Percentiles rank a stretch among this genome's conserved stretches.
phyloP scores from a whole-genome alignment of 495 filamentous ascomycete genomes.

The Amorphotheca resinae region DNA sequence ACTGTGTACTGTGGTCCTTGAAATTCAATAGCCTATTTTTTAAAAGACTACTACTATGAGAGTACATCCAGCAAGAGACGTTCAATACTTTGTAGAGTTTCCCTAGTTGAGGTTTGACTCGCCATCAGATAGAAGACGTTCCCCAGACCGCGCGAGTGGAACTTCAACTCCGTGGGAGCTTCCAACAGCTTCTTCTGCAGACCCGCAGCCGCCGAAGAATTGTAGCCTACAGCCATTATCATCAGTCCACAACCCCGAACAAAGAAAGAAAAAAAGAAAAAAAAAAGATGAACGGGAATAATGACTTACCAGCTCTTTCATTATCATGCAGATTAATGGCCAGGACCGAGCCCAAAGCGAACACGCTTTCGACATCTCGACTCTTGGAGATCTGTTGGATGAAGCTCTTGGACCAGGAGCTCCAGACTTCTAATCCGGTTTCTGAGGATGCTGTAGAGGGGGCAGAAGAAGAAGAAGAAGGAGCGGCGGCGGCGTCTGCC shows the following conservation, averaged over 20 bases:
- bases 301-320: slow-evolving; percentile 19
- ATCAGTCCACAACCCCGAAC: too few relatives aligned
- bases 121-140: slow-evolving; percentile 73
- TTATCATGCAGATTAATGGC: slow-evolving; percentile 42
- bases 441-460: neutral
- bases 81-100: slow-evolving; percentile 39
- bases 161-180: slow-evolving; percentile 23
- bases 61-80: slow-evolving; percentile 10
- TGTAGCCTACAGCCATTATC: slow-evolving; percentile 39
- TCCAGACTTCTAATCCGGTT: slow-evolving; percentile 38
- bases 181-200: slow-evolving; percentile 43
- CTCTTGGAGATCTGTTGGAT: slow-evolving; percentile 41
- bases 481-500: slow-evolving; percentile 10
- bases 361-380: slow-evolving; percentile 45
- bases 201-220: slow-evolving; percentile 46
- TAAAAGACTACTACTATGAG: neutral
- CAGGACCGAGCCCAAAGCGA: slow-evolving; percentile 59
- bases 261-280: too few relatives aligned
- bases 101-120: slow-evolving; percentile 42
- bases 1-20: too few relatives aligned
- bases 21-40: neutral
- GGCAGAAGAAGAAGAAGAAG: neutral
- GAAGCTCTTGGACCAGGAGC: slow-evolving; percentile 49
- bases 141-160: slow-evolving; percentile 63
- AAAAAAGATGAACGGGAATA: too few relatives aligned